Evolutionary conservation across 805 yeast genomes (phyloP).

Genomic region (Wickerhamomyces queroliae): DNA sequence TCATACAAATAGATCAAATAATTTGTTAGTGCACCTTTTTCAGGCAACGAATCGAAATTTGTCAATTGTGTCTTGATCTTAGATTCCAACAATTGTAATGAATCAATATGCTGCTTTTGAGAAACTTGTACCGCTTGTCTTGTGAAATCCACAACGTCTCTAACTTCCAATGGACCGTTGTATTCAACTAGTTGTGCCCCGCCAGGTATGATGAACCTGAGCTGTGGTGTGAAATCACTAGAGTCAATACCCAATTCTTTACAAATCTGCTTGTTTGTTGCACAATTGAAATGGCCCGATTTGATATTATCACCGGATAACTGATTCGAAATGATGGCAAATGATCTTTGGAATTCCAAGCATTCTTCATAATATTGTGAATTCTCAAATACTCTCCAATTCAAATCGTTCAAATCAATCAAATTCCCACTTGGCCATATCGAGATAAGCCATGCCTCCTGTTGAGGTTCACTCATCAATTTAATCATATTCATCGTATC

Average conservation of each 20-base stretch:
- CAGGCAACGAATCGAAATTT: slow-evolving; percentile 4
- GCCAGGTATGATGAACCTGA: slow-evolving; percentile 49
- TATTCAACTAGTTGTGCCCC: slow-evolving; percentile 34
- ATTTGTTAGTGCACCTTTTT: slow-evolving; percentile 36
- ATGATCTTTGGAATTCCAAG: slow-evolving; percentile 42
- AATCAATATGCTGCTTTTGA: neutral
- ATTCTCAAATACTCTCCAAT: slow-evolving; percentile 28
- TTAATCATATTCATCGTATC: slow-evolving; percentile 37
- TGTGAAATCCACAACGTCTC: slow-evolving; percentile 38
- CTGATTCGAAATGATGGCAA: slow-evolving; percentile 53
- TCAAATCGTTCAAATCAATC: slow-evolving; percentile 24
- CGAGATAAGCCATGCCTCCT: slow-evolving; percentile 49
- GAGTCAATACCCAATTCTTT: slow-evolving; percentile 38
- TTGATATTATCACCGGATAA: slow-evolving; percentile 29
- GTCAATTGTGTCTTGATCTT: slow-evolving; percentile 14
- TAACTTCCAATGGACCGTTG: slow-evolving; percentile 20
- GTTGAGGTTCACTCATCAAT: slow-evolving; percentile 35
- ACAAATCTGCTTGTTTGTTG: slow-evolving; percentile 45
- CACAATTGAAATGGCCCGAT: slow-evolving; percentile 59
- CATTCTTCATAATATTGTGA: slow-evolving; percentile 45
- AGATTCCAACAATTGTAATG: slow-evolving; percentile 3
- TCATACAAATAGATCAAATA: slow-evolving; percentile 52
- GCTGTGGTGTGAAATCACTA: slow-evolving; percentile 31
- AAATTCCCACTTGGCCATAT: slow-evolving; percentile 58
- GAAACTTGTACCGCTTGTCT: slow-evolving; percentile 41